Evolutionary conservation across 192 early-diverging fungal species (phyloP), one percentile per base, ranked within the genome.

Genomic region (Backusella psychrophila): DNA sequence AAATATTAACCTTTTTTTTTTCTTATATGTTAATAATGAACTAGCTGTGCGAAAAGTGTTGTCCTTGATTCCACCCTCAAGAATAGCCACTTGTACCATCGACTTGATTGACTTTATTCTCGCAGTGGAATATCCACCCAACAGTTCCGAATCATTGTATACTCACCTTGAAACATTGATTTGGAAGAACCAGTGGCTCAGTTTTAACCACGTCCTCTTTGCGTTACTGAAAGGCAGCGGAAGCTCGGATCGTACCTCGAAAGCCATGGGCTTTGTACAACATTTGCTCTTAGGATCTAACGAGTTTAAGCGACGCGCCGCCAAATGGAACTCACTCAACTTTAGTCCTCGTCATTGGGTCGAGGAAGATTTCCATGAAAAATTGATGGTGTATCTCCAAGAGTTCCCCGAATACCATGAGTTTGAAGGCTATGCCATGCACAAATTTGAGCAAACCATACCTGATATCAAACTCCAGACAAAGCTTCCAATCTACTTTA

Each of bases 391-490:
- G 33, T 94, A 92, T 71, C 75, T 92, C 39, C 75, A 86, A 21
- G 82, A 84, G 12, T 94, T 88, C 74, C 93, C 92, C 17, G 93
- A 94, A 77, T 93, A 86, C 77, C 91, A 90, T 77, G 89, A 91
- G 78, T 91, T 90, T 77, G 93, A 94, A 68, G 91, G 89, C 1
- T 87, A 85, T 71, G 87, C 89, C 41, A 87, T 87, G 73, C 39
- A 66, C 9, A 72, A 66, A 14, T 80, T 80, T 59, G 85, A 80
- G 38, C 68, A 76, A 15, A 31, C 83, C 4, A 78, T 93, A 66
- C 85, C 92, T 17, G 91, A 91, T 34, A 89, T 91, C 17, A 36
- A 71, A 49, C 78, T 85, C 2, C 84, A 87, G 39, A 80, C 84
- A 42, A 81, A 85, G 2, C 85, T 94, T 81, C 89, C 92, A 23